These are phyloP conservation scores for Penicillium sp. DNA, from an alignment of 2,329 filamentous ascomycete species.

Conservation along the genomic window DNA sequence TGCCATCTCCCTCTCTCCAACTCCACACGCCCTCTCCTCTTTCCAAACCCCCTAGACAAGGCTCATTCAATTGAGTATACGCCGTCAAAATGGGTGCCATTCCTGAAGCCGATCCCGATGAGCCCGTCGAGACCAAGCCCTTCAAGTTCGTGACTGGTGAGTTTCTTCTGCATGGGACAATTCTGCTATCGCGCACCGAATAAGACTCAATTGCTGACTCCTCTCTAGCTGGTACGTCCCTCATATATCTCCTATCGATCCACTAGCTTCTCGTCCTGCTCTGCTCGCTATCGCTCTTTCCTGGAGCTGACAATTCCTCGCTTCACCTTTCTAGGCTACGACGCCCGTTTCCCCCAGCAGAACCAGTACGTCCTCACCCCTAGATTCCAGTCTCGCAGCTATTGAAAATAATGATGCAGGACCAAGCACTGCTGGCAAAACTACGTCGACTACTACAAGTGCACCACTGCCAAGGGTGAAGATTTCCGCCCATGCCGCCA, in stretches of 20 bases:
- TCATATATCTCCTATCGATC: slow-evolving; percentile 20
- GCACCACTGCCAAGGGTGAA: slow-evolving; percentile 97
- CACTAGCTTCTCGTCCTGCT: slow-evolving; percentile 16
- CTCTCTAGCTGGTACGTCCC: slow-evolving; percentile 54
- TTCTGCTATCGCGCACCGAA: slow-evolving; percentile 29
- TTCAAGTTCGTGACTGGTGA: slow-evolving; percentile 99
- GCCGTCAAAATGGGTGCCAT: slow-evolving; percentile 81
- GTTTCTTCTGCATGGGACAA: slow-evolving; percentile 41
- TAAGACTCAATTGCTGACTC: slow-evolving; percentile 48
- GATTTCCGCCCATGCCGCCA: slow-evolving; percentile 96
- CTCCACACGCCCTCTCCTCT: slow-evolving; percentile 26
- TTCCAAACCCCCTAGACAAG: slow-evolving; percentile 21
- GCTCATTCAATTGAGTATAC: slow-evolving; percentile 24
- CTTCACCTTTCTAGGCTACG: slow-evolving; percentile 72
- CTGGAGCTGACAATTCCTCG: slow-evolving; percentile 13
- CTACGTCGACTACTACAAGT: slow-evolving; percentile 99
- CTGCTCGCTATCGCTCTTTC: slow-evolving; percentile 14
- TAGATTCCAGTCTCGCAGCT: neutral
- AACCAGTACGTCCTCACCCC: slow-evolving; percentile 62
- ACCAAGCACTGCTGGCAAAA: slow-evolving; percentile 99
- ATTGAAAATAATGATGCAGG: slow-evolving; percentile 35
- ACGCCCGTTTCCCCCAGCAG: slow-evolving; percentile 97
- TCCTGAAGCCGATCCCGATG: slow-evolving; percentile 65
- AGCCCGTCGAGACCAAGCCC: slow-evolving; percentile 91
- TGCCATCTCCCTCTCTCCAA: slow-evolving; percentile 29